Conservation (phyloP, 2,329 filamentous ascomycete genomes). For the Fusarium sp. region DNA sequence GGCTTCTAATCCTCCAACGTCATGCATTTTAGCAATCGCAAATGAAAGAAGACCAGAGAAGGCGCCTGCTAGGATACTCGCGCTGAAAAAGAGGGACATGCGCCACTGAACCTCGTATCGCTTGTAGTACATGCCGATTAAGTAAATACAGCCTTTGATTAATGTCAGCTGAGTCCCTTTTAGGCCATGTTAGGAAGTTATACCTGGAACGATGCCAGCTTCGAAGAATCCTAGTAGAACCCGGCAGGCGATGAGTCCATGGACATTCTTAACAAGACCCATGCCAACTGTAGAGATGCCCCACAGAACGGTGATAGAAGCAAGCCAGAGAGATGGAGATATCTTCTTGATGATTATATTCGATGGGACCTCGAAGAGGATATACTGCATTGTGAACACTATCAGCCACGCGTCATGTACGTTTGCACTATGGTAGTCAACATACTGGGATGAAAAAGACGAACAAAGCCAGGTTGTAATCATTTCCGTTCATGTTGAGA, state of each 20-base stretch:
- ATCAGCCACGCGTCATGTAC: constrained; percentile 31
- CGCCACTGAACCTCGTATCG: constrained; percentile 22
- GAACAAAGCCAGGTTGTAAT: constrained; percentile 67
- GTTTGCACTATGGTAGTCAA: fast-evolving
- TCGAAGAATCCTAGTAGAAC: constrained; percentile 3
- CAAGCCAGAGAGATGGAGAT: constrained; percentile 11
- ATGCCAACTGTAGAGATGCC: background rate
- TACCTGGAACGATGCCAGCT: constrained; percentile 4
- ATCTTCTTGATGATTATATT: constrained; percentile 27
- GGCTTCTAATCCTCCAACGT: constrained; percentile 5
- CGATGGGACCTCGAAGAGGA: constrained; percentile 26
- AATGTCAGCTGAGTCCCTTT: background rate
- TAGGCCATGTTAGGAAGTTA: background rate
- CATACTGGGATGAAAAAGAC: constrained; percentile 19
- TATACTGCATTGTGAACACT: constrained; percentile 39
- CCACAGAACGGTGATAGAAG: background rate
- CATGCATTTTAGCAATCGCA: constrained; percentile 17
- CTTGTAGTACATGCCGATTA: constrained; percentile 21
- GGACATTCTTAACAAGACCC: background rate
- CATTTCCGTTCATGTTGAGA: constrained; percentile 49
- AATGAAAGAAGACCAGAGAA: constrained; percentile 11
- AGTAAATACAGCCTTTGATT: background rate
- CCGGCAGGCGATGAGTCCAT: background rate
- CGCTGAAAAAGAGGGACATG: constrained; percentile 12
- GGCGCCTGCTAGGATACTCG: background rate